These are phyloP conservation scores for Croton setiger DNA, from an alignment of 441 rosid species.

Conservation along the genomic window DNA sequence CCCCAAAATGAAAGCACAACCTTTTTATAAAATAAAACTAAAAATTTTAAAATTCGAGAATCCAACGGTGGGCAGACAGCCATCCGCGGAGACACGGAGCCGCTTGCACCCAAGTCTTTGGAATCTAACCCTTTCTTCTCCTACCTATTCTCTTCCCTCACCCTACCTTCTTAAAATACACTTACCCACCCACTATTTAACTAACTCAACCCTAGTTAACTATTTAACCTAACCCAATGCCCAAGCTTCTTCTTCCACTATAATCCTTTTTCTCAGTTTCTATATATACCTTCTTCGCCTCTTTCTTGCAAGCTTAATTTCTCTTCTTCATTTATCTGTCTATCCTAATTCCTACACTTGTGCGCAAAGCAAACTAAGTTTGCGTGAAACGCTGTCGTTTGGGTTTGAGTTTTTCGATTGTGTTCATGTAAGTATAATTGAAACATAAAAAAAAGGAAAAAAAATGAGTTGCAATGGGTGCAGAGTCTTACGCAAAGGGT, in stretches of 20 bases:
- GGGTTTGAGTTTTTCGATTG: not conserved
- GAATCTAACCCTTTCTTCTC: slow-evolving; percentile 39
- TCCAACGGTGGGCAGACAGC: slow-evolving; percentile 60
- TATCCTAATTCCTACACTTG: not conserved
- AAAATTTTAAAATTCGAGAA: slow-evolving; percentile 12
- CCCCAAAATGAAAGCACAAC: not conserved
- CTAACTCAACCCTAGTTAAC: slow-evolving; percentile 42
- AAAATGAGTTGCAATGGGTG: slow-evolving; percentile 66
- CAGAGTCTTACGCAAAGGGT: slow-evolving; percentile 60
- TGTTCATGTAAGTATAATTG: not conserved
- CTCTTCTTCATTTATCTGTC: not conserved
- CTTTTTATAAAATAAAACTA: not conserved
- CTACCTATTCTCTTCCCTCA: not conserved
- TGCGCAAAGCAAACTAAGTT: too few relatives aligned
- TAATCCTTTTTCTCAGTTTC: slow-evolving; percentile 1
- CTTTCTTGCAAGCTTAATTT: slow-evolving; percentile 12
- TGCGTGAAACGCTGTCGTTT: not conserved
- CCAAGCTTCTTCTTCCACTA: not conserved
- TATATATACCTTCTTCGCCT: not conserved
- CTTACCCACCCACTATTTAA: slow-evolving; percentile 13
- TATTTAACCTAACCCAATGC: slow-evolving; percentile 11
- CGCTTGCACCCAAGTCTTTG: slow-evolving; percentile 63
- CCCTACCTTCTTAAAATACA: not conserved
- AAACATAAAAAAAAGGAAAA: not conserved
- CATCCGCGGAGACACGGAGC: slow-evolving; percentile 95